These are phyloP conservation scores for Ephemerocybe angulata DNA, from an alignment of 768 basidiomycete genomes.

Conservation along the genomic window DNA sequence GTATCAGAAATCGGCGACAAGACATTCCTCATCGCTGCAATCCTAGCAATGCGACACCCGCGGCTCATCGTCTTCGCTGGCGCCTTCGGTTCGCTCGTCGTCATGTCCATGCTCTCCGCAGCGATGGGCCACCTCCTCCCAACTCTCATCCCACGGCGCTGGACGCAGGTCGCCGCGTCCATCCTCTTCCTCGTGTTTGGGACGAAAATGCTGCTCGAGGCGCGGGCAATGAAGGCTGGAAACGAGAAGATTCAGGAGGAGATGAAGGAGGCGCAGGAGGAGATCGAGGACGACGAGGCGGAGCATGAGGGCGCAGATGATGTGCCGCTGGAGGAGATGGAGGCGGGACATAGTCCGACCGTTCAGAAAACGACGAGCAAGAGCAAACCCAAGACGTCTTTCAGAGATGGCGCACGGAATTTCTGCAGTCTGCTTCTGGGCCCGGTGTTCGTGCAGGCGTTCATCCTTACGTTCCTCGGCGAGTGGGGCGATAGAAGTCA, in stretches of 20 bases:
- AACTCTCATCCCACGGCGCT: conserved; percentile 64
- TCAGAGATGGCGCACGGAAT: conserved; percentile 68
- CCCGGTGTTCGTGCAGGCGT: conserved; percentile 93
- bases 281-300: conserved; percentile 81
- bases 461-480: conserved; percentile 93
- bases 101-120: conserved; percentile 94
- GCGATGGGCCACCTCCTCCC: conserved; percentile 91
- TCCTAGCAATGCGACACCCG: conserved; percentile 89
- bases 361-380: conserved; percentile 5
- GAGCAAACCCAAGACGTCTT: conserved; percentile 19
- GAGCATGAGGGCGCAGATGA: conserved; percentile 40
- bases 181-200: conserved; percentile 90
- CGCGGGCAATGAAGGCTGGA: conserved; percentile 70
- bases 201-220: conserved; percentile 84
- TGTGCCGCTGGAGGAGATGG: conserved; percentile 72
- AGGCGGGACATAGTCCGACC: conserved; percentile 52
- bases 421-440: conserved; percentile 80
- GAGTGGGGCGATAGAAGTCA: conserved; percentile 99
- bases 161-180: conserved; percentile 72
- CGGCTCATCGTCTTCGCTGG: conserved; percentile 83
- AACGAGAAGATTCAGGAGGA: conserved; percentile 87
- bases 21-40: conserved; percentile 83
- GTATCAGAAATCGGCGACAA: conserved; percentile 95
- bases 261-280: conserved; percentile 94
- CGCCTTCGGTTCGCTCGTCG: conserved; percentile 78